Conservation (phyloP, 2,329 filamentous ascomycete genomes). For the Plenodomus biglobosus region DNA sequence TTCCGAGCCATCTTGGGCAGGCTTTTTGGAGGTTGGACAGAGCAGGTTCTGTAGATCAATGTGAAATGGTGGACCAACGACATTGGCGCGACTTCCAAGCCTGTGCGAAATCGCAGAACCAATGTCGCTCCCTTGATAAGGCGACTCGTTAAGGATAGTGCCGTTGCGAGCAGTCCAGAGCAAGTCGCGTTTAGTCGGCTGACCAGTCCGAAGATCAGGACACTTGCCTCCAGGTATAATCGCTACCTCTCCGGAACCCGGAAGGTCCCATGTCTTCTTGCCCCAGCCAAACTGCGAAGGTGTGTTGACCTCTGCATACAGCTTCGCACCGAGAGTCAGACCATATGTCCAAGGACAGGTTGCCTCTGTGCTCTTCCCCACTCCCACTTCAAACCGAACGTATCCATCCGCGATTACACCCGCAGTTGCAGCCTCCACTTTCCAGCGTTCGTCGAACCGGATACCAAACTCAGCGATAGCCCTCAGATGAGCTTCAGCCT, state of each 20-base stretch:
- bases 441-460: conserved; percentile 7
- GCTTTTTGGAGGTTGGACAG: too few species aligned
- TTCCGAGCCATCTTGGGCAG: too few species aligned
- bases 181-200: conserved; percentile 2
- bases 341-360: conserved; percentile 5
- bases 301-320: conserved; percentile 2
- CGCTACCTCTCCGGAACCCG: conserved; percentile 1
- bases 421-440: conserved; percentile 2
- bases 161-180: neutral
- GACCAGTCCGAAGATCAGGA: conserved; percentile 4
- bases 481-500: conserved; percentile 1
- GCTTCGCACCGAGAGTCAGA: conserved; percentile 2
- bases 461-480: conserved; percentile 7
- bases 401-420: conserved; percentile 3
- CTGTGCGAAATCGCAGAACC: too few species aligned
- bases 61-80: neutral
- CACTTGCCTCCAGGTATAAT: conserved; percentile 3
- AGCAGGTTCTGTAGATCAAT: too few species aligned
- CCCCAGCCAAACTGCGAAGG: conserved; percentile 4
- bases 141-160: neutral
- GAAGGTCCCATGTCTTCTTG: neutral
- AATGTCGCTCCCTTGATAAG: too few species aligned
- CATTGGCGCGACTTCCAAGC: neutral
- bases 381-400: conserved; percentile 1
- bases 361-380: conserved; percentile 1